Percentiles rank a stretch among this genome's conserved stretches.
phyloP scores from a whole-genome alignment of 305 asterid species.

The Fraxinus albicans region DNA sequence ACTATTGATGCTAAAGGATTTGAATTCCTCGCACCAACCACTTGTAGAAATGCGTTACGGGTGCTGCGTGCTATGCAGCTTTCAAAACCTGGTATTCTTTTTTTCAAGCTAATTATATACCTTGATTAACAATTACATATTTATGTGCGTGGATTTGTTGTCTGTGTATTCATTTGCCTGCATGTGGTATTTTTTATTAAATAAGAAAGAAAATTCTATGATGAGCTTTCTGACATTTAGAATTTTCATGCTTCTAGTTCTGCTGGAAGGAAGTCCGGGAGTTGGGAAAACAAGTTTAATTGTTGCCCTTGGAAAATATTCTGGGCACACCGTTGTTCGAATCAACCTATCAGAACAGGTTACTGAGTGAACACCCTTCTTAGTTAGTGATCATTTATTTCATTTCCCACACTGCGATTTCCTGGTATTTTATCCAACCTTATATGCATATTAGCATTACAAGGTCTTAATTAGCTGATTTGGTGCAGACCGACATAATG shows the following conservation, averaged over 20 bases:
- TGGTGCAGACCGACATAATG: constrained; percentile 93
- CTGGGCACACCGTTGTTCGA: constrained; percentile 94
- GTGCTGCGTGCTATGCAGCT: constrained; percentile 99
- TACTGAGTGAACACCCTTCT: constrained; percentile 15
- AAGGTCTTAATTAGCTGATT: constrained; percentile 25
- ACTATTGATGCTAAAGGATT: constrained; percentile 49
- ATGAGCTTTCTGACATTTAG: constrained; percentile 32
- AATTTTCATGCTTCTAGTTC: constrained; percentile 47
- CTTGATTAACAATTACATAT: constrained; percentile 5
- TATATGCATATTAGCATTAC: constrained; percentile 12
- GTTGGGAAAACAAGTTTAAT: constrained; percentile 97
- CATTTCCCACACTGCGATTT: constrained; percentile 12
- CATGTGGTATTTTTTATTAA: neutral
- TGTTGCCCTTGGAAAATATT: constrained; percentile 83
- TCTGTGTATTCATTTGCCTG: constrained; percentile 1
- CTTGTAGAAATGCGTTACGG: constrained; percentile 80
- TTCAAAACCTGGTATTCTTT: constrained; percentile 78
- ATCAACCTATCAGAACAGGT: constrained; percentile 99
- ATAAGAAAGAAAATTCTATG: neutral
- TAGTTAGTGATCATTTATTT: constrained; percentile 1
- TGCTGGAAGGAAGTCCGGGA: constrained; percentile 99
- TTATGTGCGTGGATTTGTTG: neutral
- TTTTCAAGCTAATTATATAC: constrained; percentile 8
- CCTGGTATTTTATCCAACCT: constrained; percentile 10
- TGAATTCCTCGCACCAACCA: constrained; percentile 90